Conservation (phyloP, 768 basidiomycete species). For the Stropharia rugosoannulata region DNA sequence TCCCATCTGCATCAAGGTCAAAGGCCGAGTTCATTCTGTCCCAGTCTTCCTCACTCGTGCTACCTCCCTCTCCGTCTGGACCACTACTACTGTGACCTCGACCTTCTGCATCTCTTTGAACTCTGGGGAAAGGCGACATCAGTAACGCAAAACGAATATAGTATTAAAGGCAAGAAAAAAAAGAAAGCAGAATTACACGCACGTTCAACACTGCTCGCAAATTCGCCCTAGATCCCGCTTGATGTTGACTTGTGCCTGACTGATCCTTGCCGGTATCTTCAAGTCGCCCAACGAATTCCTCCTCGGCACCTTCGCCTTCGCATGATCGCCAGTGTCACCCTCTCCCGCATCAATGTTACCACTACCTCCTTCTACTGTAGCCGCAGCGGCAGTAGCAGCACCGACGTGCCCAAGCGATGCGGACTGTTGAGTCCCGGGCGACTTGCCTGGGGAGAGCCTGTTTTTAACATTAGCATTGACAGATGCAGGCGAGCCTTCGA, state of each 20-base stretch:
- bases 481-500: not conserved
- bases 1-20: conserved; percentile 57
- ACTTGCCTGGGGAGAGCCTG: not conserved
- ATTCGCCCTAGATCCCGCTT: conserved; percentile 80
- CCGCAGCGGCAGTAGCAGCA: conserved; percentile 5
- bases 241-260: conserved; percentile 77
- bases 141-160: not conserved
- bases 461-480: not conserved
- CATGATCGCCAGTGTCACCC: not conserved
- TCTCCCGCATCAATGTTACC: not conserved
- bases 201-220: conserved; percentile 83
- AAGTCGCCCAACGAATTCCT: conserved; percentile 71
- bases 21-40: conserved; percentile 71
- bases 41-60: conserved; percentile 65
- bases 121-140: conserved; percentile 38
- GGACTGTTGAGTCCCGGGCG: too few relatives aligned
- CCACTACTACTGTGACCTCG: conserved; percentile 10
- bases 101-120: conserved; percentile 64
- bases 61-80: conserved; percentile 8
- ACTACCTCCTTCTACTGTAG: not conserved
- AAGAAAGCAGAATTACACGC: conserved; percentile 32
- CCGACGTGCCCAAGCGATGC: conserved; percentile 23
- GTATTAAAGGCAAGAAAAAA: conserved; percentile 16
- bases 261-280: conserved; percentile 74
- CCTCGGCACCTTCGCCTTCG: conserved; percentile 32